Conservation (phyloP, 2,329 filamentous ascomycete genomes). For the Parafenestella ontariensis region DNA sequence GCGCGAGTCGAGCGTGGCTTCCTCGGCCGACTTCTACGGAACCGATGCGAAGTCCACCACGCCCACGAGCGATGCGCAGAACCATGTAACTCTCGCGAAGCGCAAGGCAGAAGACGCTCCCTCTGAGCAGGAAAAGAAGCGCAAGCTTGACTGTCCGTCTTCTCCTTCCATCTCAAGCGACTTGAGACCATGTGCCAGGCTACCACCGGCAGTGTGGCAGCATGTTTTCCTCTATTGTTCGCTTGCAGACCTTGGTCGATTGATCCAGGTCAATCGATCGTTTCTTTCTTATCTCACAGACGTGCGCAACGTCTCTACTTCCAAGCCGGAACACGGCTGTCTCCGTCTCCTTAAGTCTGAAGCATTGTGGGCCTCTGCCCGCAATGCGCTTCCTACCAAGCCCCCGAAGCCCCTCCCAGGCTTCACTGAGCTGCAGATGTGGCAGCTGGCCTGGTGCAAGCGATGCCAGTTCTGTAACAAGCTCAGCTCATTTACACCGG, state of each 20-base stretch:
- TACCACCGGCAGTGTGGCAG: constrained; percentile 73
- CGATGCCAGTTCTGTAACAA: constrained; percentile 73
- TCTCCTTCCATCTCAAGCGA: constrained; percentile 13
- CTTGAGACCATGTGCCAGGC: constrained; percentile 43
- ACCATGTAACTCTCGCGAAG: constrained; percentile 30
- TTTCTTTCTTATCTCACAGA: constrained; percentile 62
- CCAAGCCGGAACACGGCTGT: constrained; percentile 39
- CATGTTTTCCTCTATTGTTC: constrained; percentile 71
- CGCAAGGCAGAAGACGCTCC: constrained; percentile 44
- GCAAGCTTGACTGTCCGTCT: constrained; percentile 30
- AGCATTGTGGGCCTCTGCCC: constrained; percentile 73
- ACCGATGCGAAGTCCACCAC: constrained; percentile 30
- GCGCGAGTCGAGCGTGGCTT: constrained; percentile 43
- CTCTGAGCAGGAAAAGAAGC: constrained; percentile 41
- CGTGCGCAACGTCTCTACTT: constrained; percentile 41
- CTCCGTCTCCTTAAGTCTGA: constrained; percentile 63
- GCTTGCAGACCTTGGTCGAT: constrained; percentile 67
- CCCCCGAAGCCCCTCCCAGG: constrained; percentile 73
- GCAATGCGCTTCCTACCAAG: constrained; percentile 68
- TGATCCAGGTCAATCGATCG: constrained; percentile 71
- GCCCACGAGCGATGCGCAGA: constrained; percentile 17
- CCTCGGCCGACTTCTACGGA: constrained; percentile 48
- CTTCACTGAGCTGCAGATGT: constrained; percentile 77
- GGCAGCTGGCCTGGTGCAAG: constrained; percentile 69
- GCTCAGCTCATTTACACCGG: constrained; percentile 32